These are phyloP conservation scores for Fusarium vanettenii DNA, from an alignment of 2,329 filamentous ascomycete species.

Conservation along the genomic window DNA sequence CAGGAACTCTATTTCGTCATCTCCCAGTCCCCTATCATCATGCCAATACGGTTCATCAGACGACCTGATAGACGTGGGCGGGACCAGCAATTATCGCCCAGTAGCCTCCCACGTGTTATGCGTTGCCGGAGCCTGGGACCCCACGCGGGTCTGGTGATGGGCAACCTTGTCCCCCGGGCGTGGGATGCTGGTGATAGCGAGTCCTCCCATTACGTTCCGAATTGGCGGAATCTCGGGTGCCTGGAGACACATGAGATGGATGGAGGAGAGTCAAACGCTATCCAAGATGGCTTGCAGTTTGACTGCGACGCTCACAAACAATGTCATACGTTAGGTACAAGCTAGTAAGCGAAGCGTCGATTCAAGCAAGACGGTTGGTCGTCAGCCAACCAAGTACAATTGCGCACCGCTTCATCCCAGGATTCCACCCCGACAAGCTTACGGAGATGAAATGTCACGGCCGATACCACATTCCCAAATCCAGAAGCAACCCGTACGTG, in stretches of 20 bases:
- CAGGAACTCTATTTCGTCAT: slow-evolving; percentile 8
- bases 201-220: slow-evolving; percentile 29
- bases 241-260: background rate
- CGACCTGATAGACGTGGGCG: background rate
- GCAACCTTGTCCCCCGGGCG: slow-evolving; percentile 16
- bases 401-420: too few species aligned
- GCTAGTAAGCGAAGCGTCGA: background rate
- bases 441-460: slow-evolving; percentile 23
- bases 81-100: slow-evolving; percentile 17
- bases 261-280: background rate
- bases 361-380: background rate
- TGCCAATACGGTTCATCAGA: slow-evolving; percentile 7
- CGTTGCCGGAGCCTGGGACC: slow-evolving; percentile 11
- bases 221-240: slow-evolving; percentile 9
- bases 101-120: slow-evolving; percentile 23
- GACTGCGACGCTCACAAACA: background rate
- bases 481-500: slow-evolving; percentile 4
- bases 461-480: slow-evolving; percentile 8
- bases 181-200: slow-evolving; percentile 30
- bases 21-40: slow-evolving; percentile 3
- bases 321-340: background rate
- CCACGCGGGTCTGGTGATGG: slow-evolving; percentile 30
- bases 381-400: background rate
- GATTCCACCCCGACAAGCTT: background rate
- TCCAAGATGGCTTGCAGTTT: background rate